Evolutionary conservation across 768 basidiomycete genomes (phyloP), one percentile per base, ranked within the genome.

Genomic region (Cystofilobasidium macerans): DNA sequence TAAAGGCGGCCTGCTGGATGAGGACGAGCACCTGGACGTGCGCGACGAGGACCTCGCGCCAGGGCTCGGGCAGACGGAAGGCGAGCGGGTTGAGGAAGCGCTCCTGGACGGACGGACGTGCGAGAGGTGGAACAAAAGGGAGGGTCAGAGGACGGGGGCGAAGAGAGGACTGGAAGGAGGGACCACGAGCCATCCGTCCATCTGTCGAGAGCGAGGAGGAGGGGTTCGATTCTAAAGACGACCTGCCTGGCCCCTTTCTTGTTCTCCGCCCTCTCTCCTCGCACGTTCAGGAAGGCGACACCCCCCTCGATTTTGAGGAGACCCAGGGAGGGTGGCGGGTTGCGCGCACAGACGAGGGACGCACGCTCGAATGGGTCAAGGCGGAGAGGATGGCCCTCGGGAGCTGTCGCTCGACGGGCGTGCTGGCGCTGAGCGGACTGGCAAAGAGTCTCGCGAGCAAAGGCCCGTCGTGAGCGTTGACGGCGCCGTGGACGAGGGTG

Each of bases 21-120:
- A 87, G 82, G 35, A 82, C 81, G 68, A 86, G 85, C 28, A 85
- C 84, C 70, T 89, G 77, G 22, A 89, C 83, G 74, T 90, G 90
- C 73, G 87, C 85, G 57, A 89, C 82, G 11, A 86, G 84, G 70
- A 92, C 86, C 61, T 90, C 89, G 69, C 89, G 88, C 88, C 89
- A 92, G 8, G 89, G 89, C 56, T 75, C 48, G 18, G 51, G 57
- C 43, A 62, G 40, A 3, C 33, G 12, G 16, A 35, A 30, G 28
- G 48, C 59, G 12, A 59, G 51, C 3, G 62, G 65, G 20, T 43
- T 42, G 36, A 69, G 65, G 18, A 67, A 61, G 26, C 42, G 62
- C 56, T 53, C 48, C 69, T 69, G 62, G 1, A 32, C 22, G 51
- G 48, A 16, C 42, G 16, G 42, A 20, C 16, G 7, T 42, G n/a